A percentile compares a stretch with the other conserved stretches of the same genome.
Evolutionary conservation across 805 yeast species (phyloP).

Genomic region (Teunomyces kruisii): DNA sequence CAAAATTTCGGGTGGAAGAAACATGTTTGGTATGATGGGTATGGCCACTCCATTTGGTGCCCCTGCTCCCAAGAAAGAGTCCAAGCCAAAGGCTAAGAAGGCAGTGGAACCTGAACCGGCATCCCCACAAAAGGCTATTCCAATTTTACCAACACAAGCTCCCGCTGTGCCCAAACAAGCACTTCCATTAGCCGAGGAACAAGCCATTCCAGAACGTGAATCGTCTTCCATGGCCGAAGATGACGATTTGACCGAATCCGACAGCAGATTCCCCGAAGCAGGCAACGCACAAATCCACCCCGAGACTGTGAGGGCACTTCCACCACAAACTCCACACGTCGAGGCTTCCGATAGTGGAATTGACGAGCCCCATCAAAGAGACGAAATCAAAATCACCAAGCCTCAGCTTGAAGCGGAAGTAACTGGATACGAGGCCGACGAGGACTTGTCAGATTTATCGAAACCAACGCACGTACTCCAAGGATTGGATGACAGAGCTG

Average conservation of each 20-base stretch:
- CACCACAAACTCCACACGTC: conserved; percentile 5
- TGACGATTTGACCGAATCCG: conserved; percentile 22
- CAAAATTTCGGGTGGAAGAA: conserved; percentile 84
- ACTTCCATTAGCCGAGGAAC: not conserved
- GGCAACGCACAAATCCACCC: conserved; percentile 8
- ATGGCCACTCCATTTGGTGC: conserved; percentile 42
- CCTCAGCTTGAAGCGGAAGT: conserved; percentile 24
- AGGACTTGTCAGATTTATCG: conserved; percentile 38
- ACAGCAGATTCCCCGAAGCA: conserved; percentile 13
- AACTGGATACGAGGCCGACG: conserved; percentile 75
- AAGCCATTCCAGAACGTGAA: conserved; percentile 4
- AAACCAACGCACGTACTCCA: conserved; percentile 3
- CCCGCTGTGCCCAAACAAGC: not conserved
- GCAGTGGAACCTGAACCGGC: not conserved
- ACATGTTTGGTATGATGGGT: conserved; percentile 75
- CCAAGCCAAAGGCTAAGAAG: not conserved
- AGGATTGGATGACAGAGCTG: conserved; percentile 6
- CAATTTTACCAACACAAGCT: not conserved
- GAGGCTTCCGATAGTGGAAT: conserved; percentile 13
- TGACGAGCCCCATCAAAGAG: conserved; percentile 8
- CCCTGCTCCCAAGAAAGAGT: conserved; percentile 12
- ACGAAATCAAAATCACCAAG: conserved; percentile 12
- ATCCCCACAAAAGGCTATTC: not conserved
- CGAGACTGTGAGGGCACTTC: conserved; percentile 7
- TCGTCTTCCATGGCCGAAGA: conserved; percentile 20